These are phyloP conservation scores for Cadophora luteo-olivacea DNA, from an alignment of 2,329 filamentous ascomycete genomes.

Conservation along the genomic window DNA sequence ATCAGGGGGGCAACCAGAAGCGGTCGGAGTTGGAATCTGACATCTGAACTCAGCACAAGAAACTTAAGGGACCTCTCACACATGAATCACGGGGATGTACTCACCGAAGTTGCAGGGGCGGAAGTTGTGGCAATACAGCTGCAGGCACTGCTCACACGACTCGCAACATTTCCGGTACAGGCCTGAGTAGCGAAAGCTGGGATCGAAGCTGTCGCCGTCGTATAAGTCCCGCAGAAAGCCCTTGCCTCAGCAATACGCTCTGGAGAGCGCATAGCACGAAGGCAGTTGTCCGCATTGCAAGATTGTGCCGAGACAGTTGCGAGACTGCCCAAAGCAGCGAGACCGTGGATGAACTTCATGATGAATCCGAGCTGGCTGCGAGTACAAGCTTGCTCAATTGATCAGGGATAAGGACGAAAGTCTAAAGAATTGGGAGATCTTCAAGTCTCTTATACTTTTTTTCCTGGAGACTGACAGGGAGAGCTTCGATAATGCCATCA, in stretches of 20 bases:
- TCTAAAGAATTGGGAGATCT: background rate
- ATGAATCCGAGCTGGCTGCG: background rate
- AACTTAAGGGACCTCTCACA: background rate
- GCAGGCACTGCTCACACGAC: conserved; percentile 31
- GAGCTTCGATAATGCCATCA: background rate
- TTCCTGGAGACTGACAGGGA: background rate
- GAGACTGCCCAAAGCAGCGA: conserved; percentile 11
- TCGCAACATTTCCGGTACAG: conserved; percentile 28
- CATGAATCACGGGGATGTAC: background rate
- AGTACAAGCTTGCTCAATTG: background rate
- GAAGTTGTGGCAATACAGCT: conserved; percentile 25
- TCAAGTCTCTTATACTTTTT: background rate
- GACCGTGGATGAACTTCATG: conserved; percentile 10
- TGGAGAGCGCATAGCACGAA: conserved; percentile 25
- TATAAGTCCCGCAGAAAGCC: conserved; percentile 30
- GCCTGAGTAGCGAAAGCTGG: conserved; percentile 27
- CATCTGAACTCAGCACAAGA: background rate
- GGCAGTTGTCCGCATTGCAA: conserved; percentile 32
- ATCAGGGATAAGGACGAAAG: background rate
- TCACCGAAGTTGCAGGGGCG: background rate
- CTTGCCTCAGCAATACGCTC: conserved; percentile 23
- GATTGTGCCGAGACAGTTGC: conserved; percentile 7
- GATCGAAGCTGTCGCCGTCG: conserved; percentile 22
- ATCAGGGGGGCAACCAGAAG: background rate
- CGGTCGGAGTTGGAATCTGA: conserved; percentile 1